Conservation (phyloP, 805 yeast genomes). For the Dipodascopsis tothii region DNA sequence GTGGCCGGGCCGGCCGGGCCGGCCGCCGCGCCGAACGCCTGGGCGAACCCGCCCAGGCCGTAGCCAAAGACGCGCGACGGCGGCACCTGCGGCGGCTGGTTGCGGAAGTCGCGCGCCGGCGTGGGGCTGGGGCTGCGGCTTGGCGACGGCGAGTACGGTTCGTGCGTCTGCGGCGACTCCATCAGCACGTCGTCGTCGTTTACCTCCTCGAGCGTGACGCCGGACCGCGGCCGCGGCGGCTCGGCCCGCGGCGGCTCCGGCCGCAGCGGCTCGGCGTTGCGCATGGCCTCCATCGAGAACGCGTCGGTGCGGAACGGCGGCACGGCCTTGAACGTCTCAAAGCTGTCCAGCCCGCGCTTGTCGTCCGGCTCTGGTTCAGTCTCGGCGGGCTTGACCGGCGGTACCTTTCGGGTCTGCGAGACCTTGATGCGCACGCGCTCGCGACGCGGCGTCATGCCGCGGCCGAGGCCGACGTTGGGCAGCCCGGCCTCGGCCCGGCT, state of each 20-base stretch:
- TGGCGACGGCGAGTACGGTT: neutral
- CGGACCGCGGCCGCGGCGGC: neutral
- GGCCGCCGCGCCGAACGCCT: neutral
- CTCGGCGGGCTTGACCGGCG: no score
- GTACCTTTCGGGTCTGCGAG: neutral
- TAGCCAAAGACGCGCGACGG: neutral
- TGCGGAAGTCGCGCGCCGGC: neutral
- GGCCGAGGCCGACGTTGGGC: no score
- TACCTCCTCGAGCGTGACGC: neutral
- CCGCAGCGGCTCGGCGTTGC: constrained; percentile 4
- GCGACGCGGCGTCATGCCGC: neutral
- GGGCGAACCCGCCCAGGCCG: neutral
- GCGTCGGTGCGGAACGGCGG: constrained; percentile 29
- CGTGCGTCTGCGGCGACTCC: constrained; percentile 10
- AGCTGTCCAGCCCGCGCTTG: neutral
- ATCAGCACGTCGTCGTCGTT: constrained; percentile 7
- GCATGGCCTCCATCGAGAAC: constrained; percentile 27
- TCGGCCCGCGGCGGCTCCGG: neutral
- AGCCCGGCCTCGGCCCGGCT: no score
- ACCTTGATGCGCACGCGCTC: neutral
- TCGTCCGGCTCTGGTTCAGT: no score
- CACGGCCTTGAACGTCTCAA: constrained; percentile 6
- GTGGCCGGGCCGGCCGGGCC: neutral
- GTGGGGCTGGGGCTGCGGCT: neutral
- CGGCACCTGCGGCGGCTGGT: neutral